Conservation (phyloP, 116 monocot species). For the Cymodocea nodosa region DNA sequence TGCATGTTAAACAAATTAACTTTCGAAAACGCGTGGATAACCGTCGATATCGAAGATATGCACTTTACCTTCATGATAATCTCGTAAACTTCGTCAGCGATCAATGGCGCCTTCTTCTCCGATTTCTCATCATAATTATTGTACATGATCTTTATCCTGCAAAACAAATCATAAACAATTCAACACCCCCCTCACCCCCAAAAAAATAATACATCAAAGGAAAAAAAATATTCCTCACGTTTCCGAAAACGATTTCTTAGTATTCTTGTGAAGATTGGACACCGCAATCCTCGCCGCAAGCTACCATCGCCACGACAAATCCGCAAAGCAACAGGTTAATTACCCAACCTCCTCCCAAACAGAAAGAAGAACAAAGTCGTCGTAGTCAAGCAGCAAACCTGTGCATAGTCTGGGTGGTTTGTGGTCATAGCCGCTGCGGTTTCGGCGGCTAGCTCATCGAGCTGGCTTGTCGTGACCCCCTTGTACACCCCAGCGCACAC, state of each 20-base stretch:
- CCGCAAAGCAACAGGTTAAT: neutral
- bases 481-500: slow-evolving; percentile 96
- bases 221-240: slow-evolving; percentile 47
- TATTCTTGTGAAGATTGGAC: slow-evolving; percentile 95
- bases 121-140: slow-evolving; percentile 59
- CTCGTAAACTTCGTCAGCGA: slow-evolving; percentile 84
- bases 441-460: slow-evolving; percentile 97
- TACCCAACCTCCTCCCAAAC: neutral
- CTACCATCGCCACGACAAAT: neutral
- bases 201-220: neutral
- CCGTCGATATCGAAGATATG: neutral
- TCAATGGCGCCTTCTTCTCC: slow-evolving; percentile 48
- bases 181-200: neutral
- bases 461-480: slow-evolving; percentile 90
- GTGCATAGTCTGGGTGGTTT: slow-evolving; percentile 86
- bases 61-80: slow-evolving; percentile 75
- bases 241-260: slow-evolving; percentile 85
- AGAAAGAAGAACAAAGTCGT: neutral
- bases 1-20: no score
- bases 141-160: slow-evolving; percentile 79
- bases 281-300: slow-evolving; percentile 37
- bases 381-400: slow-evolving; percentile 14
- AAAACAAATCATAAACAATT: slow-evolving; percentile 5
- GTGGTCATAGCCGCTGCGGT: slow-evolving; percentile 96
- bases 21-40: no score